phyloP scores from a whole-genome alignment of 2,329 filamentous ascomycete species.

The Emergomyces pasteurianus region DNA sequence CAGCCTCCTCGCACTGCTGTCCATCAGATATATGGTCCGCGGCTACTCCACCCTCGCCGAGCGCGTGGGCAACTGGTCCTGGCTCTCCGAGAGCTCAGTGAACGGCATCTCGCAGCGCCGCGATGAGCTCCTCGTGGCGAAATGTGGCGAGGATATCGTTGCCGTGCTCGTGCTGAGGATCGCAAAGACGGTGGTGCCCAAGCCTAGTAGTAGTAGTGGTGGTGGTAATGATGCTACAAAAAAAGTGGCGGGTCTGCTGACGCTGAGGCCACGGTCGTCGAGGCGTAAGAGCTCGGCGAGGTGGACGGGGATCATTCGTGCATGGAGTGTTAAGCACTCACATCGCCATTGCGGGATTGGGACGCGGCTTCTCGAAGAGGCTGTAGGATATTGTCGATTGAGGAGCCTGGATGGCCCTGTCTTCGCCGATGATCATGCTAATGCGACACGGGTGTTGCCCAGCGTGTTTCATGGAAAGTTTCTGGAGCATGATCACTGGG shows the following conservation, averaged over 20 bases:
- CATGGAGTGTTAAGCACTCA: constrained; percentile 64
- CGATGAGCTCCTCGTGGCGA: constrained; percentile 53
- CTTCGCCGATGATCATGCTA: constrained; percentile 68
- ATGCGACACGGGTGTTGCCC: constrained; percentile 53
- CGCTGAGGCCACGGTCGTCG: constrained; percentile 4
- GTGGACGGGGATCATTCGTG: constrained; percentile 50
- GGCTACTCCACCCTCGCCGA: constrained; percentile 55
- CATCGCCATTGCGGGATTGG: constrained; percentile 65
- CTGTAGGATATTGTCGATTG: constrained; percentile 54
- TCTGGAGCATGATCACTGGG: constrained; percentile 46
- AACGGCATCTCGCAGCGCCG: constrained; percentile 29
- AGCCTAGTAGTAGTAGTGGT: background rate
- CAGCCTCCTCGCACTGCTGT: constrained; percentile 51
- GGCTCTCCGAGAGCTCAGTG: constrained; percentile 39
- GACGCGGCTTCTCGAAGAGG: constrained; percentile 58
- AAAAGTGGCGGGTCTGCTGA: background rate
- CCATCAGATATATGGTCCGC: constrained; percentile 47
- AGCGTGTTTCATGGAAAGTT: constrained; percentile 51
- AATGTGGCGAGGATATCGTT: constrained; percentile 56
- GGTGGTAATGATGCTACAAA: background rate
- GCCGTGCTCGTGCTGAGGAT: constrained; percentile 52
- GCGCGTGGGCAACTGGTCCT: constrained; percentile 45
- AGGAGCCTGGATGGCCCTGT: constrained; percentile 55
- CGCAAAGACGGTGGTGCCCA: constrained; percentile 5
- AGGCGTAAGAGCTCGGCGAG: constrained; percentile 10